Evolutionary conservation across 768 basidiomycete genomes (phyloP), one percentile per base, ranked within the genome.

Genomic region (Macrolepiota dolichaula): DNA sequence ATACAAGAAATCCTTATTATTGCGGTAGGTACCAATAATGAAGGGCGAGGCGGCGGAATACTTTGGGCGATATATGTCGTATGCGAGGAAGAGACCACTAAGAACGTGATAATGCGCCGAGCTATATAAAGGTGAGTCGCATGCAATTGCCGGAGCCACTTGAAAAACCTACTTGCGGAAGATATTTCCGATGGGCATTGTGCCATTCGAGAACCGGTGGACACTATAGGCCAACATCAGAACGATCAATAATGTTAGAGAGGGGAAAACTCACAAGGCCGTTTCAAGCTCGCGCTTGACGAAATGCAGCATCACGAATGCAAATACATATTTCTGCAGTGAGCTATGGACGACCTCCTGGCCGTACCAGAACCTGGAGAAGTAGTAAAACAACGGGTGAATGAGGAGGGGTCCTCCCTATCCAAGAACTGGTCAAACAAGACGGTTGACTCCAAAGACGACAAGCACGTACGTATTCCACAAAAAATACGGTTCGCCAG

Each of bases 191-290:
- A 88, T 74, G 1, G 96, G 97, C 91, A 98, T 96, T 0, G 96
- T 97, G 1, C 87, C 91, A 74, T 94, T 86, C 32, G 95, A 98
- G 81, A 98, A 98, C 11, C 92, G 90, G 72, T 99, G 97, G 1
- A 99, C 85, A 68, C 91, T 93, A 9, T 50, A 22, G 49, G n/a
- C 19, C 24, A 13, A 35, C 10, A 38, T 9, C 47, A 24, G 55
- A 67, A 51, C 64, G 38, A 24, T 61, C 29, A 37, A 25, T 46
- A 7, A 29, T 6, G 47, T 27, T 46, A 17, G 46, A 2, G 15
- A 13, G 27, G 2, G 36, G 36, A 64, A 32, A n/a, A 72, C 88
- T 59, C 57, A 91, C 92, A 94, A 96, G 3, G 96, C 60, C 2
- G 97, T 95, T 75, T 99, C 97, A 19, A 93, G 72, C 69, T 96